These are phyloP conservation scores for Carpinus viminea DNA, from an alignment of 306 rosid species.

Conservation along the genomic window DNA sequence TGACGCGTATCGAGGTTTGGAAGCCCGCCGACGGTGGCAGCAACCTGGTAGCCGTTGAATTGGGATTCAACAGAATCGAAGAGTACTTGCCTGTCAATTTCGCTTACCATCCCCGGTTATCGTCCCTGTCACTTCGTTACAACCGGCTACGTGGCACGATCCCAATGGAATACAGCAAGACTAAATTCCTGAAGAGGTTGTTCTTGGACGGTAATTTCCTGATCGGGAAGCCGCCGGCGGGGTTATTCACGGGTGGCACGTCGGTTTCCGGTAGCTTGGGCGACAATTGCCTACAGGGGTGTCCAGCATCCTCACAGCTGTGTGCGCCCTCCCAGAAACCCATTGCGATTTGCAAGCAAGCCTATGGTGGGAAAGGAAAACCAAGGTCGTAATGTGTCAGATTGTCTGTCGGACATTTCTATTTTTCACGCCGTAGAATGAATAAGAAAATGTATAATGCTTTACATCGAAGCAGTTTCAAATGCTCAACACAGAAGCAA, in stretches of 20 bases:
- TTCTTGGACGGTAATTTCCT: constrained; percentile 82
- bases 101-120: constrained; percentile 49
- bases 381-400: constrained; percentile 35
- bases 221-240: constrained; percentile 73
- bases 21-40: constrained; percentile 28
- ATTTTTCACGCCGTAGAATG: neutral
- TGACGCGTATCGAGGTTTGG: constrained; percentile 56
- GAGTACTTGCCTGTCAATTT: constrained; percentile 70
- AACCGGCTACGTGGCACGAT: constrained; percentile 74
- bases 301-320: constrained; percentile 67
- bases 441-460: constrained; percentile 15
- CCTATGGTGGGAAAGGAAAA: constrained; percentile 60
- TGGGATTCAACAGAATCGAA: constrained; percentile 74
- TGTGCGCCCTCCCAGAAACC: constrained; percentile 84
- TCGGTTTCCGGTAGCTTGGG: constrained; percentile 80
- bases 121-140: constrained; percentile 71
- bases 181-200: constrained; percentile 53
- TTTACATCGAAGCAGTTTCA: constrained; percentile 5
- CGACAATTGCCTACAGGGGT: constrained; percentile 70
- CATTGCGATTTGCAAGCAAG: constrained; percentile 58
- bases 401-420: constrained; percentile 31
- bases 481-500: neutral
- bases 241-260: constrained; percentile 37
- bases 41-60: constrained; percentile 72
- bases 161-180: constrained; percentile 57